These are phyloP conservation scores for Cynanchum wilfordii DNA, from an alignment of 257 asterid genomes.

Conservation along the genomic window DNA sequence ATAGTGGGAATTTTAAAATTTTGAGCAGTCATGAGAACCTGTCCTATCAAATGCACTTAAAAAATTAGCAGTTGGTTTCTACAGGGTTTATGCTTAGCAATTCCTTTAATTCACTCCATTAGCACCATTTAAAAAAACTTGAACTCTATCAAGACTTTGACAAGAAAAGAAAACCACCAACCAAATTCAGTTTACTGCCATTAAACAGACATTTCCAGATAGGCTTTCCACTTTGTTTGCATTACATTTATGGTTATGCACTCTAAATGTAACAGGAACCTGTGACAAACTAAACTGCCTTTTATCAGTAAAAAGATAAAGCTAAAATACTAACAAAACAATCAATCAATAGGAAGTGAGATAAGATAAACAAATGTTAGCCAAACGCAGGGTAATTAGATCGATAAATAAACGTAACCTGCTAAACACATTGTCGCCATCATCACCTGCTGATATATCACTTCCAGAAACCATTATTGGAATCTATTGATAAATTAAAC, in stretches of 20 bases:
- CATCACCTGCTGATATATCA: conserved; percentile 24
- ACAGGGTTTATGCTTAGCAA: neutral
- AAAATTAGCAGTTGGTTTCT: neutral
- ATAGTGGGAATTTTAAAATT: neutral
- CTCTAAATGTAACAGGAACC: neutral
- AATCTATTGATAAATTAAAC: neutral
- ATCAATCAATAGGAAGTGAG: neutral
- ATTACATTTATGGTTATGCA: neutral
- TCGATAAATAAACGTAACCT: conserved; percentile 24
- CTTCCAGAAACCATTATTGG: conserved; percentile 39
- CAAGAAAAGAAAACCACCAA: neutral
- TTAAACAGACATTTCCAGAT: neutral
- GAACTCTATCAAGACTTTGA: neutral
- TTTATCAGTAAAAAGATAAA: neutral
- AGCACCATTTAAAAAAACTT: neutral
- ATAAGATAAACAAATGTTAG: neutral
- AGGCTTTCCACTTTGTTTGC: neutral
- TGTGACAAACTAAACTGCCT: neutral
- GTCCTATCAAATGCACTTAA: neutral
- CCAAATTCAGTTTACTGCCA: neutral
- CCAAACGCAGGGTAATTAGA: neutral
- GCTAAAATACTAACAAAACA: neutral
- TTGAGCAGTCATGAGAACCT: neutral
- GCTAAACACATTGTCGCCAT: conserved; percentile 18
- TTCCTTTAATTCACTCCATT: neutral